Percentiles rank a stretch among this genome's conserved stretches.
Evolutionary conservation across 176 grass and related monocot species (phyloP).

Genomic region (Bothriochloa decipiens): DNA sequence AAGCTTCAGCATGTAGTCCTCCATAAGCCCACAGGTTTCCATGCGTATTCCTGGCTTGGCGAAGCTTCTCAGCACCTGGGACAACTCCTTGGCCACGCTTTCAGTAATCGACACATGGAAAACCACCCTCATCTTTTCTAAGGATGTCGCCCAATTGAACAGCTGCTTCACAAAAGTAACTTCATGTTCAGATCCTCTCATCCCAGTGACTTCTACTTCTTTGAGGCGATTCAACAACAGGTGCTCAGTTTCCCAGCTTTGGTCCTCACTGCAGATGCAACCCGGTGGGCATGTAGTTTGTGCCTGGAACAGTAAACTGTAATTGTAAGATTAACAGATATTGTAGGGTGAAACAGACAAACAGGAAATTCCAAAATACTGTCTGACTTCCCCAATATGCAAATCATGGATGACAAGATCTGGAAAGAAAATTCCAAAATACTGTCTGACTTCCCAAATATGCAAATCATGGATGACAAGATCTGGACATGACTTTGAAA

Average conservation of each 20-base stretch:
- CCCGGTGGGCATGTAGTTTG: neutral
- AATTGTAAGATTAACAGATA: neutral
- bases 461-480: no score
- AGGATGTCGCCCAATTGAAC: conserved; percentile 10
- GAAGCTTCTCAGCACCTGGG: neutral
- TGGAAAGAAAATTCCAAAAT: no score
- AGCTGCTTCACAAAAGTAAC: conserved; percentile 8
- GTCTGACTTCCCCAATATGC: neutral
- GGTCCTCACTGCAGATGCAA: conserved; percentile 18
- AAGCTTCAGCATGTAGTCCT: no score
- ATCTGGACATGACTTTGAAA: no score
- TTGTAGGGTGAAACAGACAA: neutral
- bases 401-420: no score
- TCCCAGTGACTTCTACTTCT: conserved; percentile 12
- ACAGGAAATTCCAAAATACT: neutral
- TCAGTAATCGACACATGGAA: neutral
- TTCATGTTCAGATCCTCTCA: conserved; percentile 32
- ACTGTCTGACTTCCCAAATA: no score
- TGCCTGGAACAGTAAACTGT: neutral
- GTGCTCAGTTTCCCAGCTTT: neutral
- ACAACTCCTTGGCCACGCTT: neutral
- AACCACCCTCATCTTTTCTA: conserved; percentile 21
- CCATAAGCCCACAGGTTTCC: neutral
- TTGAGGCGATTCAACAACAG: conserved; percentile 1
- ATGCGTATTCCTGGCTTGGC: neutral